Base-by-base conservation (phyloP, 2,329 filamentous ascomycete species). In the Meredithiella fracta region DNA sequence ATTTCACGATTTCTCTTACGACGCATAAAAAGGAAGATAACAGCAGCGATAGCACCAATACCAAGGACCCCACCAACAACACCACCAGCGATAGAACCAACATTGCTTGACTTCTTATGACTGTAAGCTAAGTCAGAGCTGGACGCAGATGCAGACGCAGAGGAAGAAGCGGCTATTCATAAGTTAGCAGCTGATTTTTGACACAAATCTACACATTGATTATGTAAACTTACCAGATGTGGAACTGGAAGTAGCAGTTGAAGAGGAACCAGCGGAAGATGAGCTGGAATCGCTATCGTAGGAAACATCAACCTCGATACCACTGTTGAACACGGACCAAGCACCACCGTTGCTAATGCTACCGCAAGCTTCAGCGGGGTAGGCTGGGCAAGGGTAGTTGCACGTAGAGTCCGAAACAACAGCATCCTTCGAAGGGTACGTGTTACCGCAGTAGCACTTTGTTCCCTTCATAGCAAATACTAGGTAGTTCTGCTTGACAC, bases 51-150 rank as follows among this genome's bases (percentile, higher is more conserved):
- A 14, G 75, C 84, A 54, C 73, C 77, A 3, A 89, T 64, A 1
- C 71, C 85, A 1, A 94, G 72, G 1, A 95, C 79, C 58, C 86
- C 89, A 7, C 92, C 85, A 1, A 96, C 90, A 1, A 88, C 86
- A 59, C 91, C 91, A 8, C 83, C 91, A 17, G 85, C 89, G 62
- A 97, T 90, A 51, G 84, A 88, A 40, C 81, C 85, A n/a, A 80
- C n/a, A 65, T 83, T 90, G n/a, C 82, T 72, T 7, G 73, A 70
- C 54, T 68, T 62, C 11, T 65, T 63, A 25, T 63, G 47, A 15
- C 58, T 29, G 31, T 62, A 34, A 51, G 57, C 38, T 55, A 40
- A 58, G 1, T 63, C 59, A 1, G 60, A 62, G 1, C 67, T 62
- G 1, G 65, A 58, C 2, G 60, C 23, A 49, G 44, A 23, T 2